Evolutionary conservation across 192 early-diverging fungal species (phyloP).

Genomic region (Chytriomyces confervae): DNA sequence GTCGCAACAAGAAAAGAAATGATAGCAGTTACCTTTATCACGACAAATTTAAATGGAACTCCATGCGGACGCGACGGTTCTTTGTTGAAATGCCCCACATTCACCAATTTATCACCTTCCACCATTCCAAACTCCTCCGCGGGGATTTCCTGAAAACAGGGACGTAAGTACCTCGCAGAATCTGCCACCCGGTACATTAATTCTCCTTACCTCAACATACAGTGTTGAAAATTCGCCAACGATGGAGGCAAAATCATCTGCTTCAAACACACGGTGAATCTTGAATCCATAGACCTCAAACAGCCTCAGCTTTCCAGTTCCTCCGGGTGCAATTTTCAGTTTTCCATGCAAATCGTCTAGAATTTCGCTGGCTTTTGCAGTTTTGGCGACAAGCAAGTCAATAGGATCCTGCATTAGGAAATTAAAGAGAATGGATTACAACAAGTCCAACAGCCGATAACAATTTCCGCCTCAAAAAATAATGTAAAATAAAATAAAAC

Average conservation of each 20-base stretch:
- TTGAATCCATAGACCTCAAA: conserved; percentile 60
- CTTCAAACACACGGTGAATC: conserved; percentile 49
- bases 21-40: conserved; percentile 29
- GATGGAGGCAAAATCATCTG: conserved; percentile 50
- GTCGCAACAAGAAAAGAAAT: not conserved
- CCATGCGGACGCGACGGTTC: conserved; percentile 74
- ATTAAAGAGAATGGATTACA: conserved; percentile 7
- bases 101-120: conserved; percentile 51
- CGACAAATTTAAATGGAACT: conserved; percentile 81
- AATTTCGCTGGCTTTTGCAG: conserved; percentile 47
- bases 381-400: conserved; percentile 76
- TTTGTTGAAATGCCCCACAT: conserved; percentile 79
- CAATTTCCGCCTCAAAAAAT: too few relatives aligned
- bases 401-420: conserved; percentile 70
- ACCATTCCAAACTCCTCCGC: conserved; percentile 11
- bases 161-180: not conserved
- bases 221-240: conserved; percentile 54
- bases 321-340: conserved; percentile 40
- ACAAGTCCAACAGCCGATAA: not conserved
- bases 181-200: too few relatives aligned
- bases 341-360: conserved; percentile 26
- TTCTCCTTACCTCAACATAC: conserved; percentile 57
- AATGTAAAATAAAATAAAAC: not conserved
- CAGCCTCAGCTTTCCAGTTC: conserved; percentile 53
- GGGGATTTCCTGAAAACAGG: conserved; percentile 25